phyloP scores from a whole-genome alignment of 139 green algal genomes.

The Chlamydomonas asymmetrica region DNA sequence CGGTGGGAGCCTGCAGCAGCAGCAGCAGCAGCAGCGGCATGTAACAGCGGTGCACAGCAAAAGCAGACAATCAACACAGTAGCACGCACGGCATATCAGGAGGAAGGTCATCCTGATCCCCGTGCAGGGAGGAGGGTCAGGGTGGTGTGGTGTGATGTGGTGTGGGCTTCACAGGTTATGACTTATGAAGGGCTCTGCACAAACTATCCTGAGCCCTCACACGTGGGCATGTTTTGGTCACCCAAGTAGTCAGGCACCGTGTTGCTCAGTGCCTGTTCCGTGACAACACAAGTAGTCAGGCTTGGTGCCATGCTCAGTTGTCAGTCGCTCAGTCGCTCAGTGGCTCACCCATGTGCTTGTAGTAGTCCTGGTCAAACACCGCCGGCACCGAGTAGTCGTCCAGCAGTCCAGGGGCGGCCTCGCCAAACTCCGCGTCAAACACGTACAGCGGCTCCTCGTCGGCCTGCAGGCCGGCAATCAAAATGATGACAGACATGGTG shows the following conservation, averaged over 20 bases:
- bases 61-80: slow-evolving; percentile 1
- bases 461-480: neutral
- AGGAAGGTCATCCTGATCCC: neutral
- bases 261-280: too few species aligned
- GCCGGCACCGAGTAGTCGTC: slow-evolving; percentile 15
- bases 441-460: slow-evolving; percentile 85
- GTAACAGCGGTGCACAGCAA: neutral
- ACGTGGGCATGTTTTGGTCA: too few species aligned
- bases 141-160: too few species aligned
- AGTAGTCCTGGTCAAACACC: slow-evolving; percentile 19
- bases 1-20: slow-evolving; percentile 10
- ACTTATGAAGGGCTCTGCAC: too few species aligned
- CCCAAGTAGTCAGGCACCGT: too few species aligned
- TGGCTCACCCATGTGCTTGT: neutral
- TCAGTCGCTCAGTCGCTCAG: too few species aligned
- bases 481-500: too few species aligned
- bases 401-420: slow-evolving; percentile 16
- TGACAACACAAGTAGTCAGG: neutral
- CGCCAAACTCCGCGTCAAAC: slow-evolving; percentile 72
- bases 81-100: neutral
- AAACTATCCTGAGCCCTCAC: neutral
- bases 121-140: too few species aligned
- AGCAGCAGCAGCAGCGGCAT: neutral
- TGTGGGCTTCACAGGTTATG: too few species aligned
- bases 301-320: neutral